Conservation (phyloP, 345 rosid species). For the Syzygium grande region DNA sequence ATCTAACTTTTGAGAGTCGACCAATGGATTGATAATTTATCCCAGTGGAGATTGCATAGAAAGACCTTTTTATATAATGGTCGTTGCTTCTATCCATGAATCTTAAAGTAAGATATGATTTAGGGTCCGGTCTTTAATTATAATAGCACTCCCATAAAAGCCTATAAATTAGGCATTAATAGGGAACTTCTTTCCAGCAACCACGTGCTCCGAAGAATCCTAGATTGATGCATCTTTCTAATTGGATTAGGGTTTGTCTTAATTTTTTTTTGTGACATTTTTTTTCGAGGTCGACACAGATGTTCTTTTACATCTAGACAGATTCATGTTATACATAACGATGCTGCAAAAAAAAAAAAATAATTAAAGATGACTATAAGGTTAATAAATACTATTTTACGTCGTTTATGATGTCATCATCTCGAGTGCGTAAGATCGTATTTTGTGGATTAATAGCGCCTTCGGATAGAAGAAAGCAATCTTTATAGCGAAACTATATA, state of each 20-base stretch:
- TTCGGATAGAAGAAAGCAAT: neutral
- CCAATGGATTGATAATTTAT: neutral
- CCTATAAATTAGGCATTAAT: neutral
- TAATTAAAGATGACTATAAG: neutral
- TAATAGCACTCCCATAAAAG: neutral
- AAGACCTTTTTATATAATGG: neutral
- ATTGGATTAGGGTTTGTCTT: neutral
- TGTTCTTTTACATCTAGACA: neutral
- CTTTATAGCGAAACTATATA: neutral
- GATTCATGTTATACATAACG: neutral
- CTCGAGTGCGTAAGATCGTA: neutral
- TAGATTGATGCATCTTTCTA: neutral
- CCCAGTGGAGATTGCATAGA: neutral
- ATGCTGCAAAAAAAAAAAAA: neutral
- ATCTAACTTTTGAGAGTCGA: neutral
- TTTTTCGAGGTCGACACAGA: neutral
- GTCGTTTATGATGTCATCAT: neutral
- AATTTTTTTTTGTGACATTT: neutral
- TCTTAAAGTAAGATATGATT: neutral
- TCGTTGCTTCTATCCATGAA: neutral
- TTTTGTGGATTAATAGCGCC: neutral
- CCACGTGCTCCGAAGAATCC: neutral
- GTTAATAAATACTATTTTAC: neutral
- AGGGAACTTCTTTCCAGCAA: neutral
- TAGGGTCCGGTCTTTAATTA: neutral